Evolutionary conservation across 2,329 filamentous ascomycete species (phyloP).

Genomic region (Paecilomyces sp.): DNA sequence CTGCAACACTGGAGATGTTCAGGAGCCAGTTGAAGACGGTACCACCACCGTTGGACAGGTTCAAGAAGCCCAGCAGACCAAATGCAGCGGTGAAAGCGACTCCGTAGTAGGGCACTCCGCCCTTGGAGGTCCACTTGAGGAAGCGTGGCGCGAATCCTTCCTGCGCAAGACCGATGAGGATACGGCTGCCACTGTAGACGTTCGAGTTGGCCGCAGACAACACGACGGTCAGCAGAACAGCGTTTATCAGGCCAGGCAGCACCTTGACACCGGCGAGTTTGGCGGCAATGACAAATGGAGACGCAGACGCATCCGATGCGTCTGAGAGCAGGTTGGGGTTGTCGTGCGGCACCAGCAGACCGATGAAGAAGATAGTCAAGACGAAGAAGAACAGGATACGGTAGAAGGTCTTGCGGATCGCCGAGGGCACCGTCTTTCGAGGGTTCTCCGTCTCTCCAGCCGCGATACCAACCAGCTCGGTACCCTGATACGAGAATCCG

Average conservation of each 20-base stretch:
- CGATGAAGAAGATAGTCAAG: slow-evolving; percentile 7
- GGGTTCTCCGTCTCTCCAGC: slow-evolving; percentile 57
- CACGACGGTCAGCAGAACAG: slow-evolving; percentile 35
- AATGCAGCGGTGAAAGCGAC: slow-evolving; percentile 43
- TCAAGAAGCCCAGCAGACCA: slow-evolving; percentile 63
- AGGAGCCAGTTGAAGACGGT: slow-evolving; percentile 46
- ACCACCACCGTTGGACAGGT: slow-evolving; percentile 55
- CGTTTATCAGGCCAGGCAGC: slow-evolving; percentile 35
- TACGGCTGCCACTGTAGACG: slow-evolving; percentile 50
- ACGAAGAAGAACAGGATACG: slow-evolving; percentile 8
- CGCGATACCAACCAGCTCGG: slow-evolving; percentile 70
- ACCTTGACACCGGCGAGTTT: slow-evolving; percentile 29
- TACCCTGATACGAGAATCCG: slow-evolving; percentile 45
- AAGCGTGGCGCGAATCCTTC: slow-evolving; percentile 38
- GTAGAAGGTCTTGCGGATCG: slow-evolving; percentile 8
- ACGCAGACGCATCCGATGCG: slow-evolving; percentile 17
- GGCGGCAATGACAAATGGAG: slow-evolving; percentile 39
- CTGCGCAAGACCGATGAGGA: slow-evolving; percentile 59
- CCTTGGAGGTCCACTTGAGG: slow-evolving; percentile 34
- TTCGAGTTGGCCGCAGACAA: slow-evolving; percentile 38
- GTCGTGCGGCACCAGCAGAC: slow-evolving; percentile 7
- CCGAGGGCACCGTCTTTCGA: slow-evolving; percentile 8
- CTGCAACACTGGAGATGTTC: slow-evolving; percentile 52
- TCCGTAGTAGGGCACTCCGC: slow-evolving; percentile 39
- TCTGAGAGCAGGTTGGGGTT: slow-evolving; percentile 7